Evolutionary conservation across 164 flowering plant species (phyloP).

Genomic region (Platanus orientalis): DNA sequence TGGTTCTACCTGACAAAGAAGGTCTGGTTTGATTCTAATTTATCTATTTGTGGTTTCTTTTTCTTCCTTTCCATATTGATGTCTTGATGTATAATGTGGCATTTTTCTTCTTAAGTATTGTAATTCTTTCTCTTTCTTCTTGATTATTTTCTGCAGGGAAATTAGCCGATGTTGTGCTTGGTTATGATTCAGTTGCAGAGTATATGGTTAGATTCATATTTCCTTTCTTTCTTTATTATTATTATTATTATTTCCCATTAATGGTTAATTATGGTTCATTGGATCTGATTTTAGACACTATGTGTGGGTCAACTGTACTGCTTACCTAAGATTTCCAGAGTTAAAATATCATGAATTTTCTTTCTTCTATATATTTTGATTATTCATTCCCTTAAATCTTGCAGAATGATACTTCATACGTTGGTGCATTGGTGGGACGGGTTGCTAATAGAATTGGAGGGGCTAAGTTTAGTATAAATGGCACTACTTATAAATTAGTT

Average conservation of each 20-base stretch:
- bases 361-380: neutral
- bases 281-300: too few species aligned
- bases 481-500: slow-evolving; percentile 37
- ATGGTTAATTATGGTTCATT: too few species aligned
- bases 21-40: slow-evolving; percentile 30
- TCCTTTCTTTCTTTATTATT: neutral
- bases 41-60: neutral
- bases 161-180: slow-evolving; percentile 74
- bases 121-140: neutral
- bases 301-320: too few species aligned
- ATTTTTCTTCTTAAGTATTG: neutral
- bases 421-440: slow-evolving; percentile 74
- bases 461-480: slow-evolving; percentile 54
- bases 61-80: neutral
- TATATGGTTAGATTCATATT: neutral
- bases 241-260: neutral
- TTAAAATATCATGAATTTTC: too few species aligned
- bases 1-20: slow-evolving; percentile 61
- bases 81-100: neutral
- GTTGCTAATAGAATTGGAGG: slow-evolving; percentile 73
- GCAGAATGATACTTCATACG: slow-evolving; percentile 62
- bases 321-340: too few species aligned
- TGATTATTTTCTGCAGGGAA: slow-evolving; percentile 40
- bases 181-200: slow-evolving; percentile 40
- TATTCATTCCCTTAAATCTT: neutral